Conservation (phyloP, 148 eudicot genomes). For the Drosera capensis region DNA sequence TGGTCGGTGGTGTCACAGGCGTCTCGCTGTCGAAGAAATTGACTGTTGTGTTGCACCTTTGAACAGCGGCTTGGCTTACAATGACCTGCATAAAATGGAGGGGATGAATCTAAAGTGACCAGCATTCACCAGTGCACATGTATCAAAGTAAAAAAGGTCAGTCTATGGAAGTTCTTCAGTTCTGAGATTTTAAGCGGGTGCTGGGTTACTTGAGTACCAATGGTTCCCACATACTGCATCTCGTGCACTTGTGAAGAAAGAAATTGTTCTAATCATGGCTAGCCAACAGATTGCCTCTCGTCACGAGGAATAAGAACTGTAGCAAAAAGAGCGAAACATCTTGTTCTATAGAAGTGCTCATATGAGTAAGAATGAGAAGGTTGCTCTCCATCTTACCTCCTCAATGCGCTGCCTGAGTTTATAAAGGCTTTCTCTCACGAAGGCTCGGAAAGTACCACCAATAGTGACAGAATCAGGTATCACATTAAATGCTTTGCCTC, state of each 20-base stretch:
- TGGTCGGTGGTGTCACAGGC: slow-evolving; percentile 44
- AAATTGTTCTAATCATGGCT: too few relatives aligned
- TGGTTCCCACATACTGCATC: too few relatives aligned
- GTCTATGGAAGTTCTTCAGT: neutral
- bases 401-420: slow-evolving; percentile 60
- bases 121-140: neutral
- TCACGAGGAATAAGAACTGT: too few relatives aligned
- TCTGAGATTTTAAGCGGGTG: too few relatives aligned
- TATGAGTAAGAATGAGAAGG: neutral
- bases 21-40: slow-evolving; percentile 24
- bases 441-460: slow-evolving; percentile 87
- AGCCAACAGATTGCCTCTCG: too few relatives aligned
- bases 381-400: slow-evolving; percentile 37
- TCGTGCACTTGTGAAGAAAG: too few relatives aligned
- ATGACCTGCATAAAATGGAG: slow-evolving; percentile 43
- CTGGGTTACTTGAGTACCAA: too few relatives aligned
- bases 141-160: neutral
- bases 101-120: neutral
- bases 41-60: slow-evolving; percentile 79
- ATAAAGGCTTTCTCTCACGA: slow-evolving; percentile 45
- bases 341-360: neutral
- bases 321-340: neutral
- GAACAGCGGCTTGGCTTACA: slow-evolving; percentile 66
- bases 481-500: slow-evolving; percentile 93
- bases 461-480: slow-evolving; percentile 94